Evolutionary conservation across 228 moss, liverwort and hornwort species (phyloP).

Genomic region (Sphagnum fallax): DNA sequence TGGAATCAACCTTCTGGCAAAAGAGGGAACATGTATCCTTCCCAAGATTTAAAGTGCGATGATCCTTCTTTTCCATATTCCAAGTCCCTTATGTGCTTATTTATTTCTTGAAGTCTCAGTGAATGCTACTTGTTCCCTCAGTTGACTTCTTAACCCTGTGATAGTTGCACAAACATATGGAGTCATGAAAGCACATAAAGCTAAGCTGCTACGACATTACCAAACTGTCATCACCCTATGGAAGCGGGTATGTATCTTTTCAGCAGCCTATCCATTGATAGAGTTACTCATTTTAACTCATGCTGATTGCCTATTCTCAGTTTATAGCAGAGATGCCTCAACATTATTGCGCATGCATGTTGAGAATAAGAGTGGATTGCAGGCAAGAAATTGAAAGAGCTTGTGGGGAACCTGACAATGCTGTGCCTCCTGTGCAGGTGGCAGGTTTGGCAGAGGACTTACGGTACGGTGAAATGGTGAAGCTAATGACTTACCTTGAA

Average conservation of each 20-base stretch:
- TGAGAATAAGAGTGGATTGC: too few species aligned
- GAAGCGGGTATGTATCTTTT: conserved; percentile 53
- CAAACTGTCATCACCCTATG: conserved; percentile 71
- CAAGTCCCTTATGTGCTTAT: too few species aligned
- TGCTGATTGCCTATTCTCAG: not conserved
- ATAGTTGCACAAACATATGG: conserved; percentile 36
- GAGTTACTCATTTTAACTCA: not conserved
- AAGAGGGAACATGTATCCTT: conserved; percentile 75
- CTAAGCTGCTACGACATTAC: conserved; percentile 64
- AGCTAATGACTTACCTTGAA: conserved; percentile 51
- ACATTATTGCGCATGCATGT: too few species aligned
- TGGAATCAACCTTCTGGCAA: conserved; percentile 58
- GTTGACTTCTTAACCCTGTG: too few species aligned
- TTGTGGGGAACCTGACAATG: too few species aligned
- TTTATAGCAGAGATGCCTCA: too few species aligned
- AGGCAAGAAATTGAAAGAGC: too few species aligned
- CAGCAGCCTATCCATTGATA: not conserved
- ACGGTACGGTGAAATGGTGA: conserved; percentile 61
- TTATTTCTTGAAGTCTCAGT: too few species aligned
- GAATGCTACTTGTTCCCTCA: too few species aligned
- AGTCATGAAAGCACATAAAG: conserved; percentile 64
- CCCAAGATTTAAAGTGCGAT: conserved; percentile 26
- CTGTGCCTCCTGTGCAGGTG: conserved; percentile 25
- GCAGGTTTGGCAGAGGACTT: conserved; percentile 57
- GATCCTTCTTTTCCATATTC: conserved; percentile 1